Conservation (phyloP, 2,329 filamentous ascomycete genomes). For the Trichoderma hamatum region DNA sequence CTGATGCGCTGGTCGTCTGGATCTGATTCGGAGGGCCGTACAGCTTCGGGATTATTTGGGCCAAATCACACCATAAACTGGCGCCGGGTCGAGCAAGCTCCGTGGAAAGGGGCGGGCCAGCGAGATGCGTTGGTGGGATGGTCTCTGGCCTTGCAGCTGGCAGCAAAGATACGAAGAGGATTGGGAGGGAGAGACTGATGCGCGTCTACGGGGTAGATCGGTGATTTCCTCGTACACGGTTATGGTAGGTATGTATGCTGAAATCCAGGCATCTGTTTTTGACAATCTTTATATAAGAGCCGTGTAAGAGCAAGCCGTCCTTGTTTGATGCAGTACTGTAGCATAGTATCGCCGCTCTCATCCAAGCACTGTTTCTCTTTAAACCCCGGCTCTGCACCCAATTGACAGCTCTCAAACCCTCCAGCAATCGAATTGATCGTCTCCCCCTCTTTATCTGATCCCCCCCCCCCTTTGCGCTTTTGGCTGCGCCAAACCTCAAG, state of each 20-base stretch:
- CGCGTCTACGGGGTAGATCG: not conserved
- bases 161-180: not conserved
- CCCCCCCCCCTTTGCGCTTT: not conserved
- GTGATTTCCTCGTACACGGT: too few relatives aligned
- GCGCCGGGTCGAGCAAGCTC: conserved; percentile 13
- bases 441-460: conserved; percentile 17
- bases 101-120: conserved; percentile 11
- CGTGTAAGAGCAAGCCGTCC: not conserved
- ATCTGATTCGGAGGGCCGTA: conserved; percentile 8
- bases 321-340: not conserved
- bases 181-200: too few relatives aligned
- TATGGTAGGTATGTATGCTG: not conserved
- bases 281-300: not conserved
- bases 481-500: conserved; percentile 4
- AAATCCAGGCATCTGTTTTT: not conserved
- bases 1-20: conserved; percentile 2
- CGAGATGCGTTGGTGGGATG: not conserved
- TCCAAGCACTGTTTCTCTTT: not conserved
- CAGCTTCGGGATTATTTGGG: not conserved
- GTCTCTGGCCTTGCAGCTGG: too few relatives aligned
- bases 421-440: not conserved
- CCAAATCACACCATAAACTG: conserved; percentile 16
- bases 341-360: not conserved
- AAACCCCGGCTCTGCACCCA: not conserved
- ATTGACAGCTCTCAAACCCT: not conserved